Evolutionary conservation across 2,329 filamentous ascomycete species (phyloP), one percentile per base, ranked within the genome.

Genomic region (Biscogniauxia marginata): DNA sequence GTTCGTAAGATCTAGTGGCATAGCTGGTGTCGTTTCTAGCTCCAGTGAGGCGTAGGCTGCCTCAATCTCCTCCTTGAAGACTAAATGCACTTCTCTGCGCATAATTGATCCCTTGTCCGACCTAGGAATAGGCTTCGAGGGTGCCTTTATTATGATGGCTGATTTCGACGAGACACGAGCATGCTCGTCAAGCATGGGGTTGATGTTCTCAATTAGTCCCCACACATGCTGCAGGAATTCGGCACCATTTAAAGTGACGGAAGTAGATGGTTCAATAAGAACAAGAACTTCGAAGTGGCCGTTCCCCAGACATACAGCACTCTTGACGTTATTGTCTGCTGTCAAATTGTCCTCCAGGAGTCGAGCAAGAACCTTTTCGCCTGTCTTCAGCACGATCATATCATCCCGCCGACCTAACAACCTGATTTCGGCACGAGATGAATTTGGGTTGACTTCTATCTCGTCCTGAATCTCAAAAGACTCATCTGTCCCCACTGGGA

Each of bases 361-460:
- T n/a, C 44, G 56, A 5, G 62, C 58, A 23, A 54, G 47, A 3
- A 64, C 53, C 44, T 64, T 64, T 34, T 64, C 62, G 30, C 62
- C 62, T 0, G 60, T 64, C 52, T 58, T 58, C n/a, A 63, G 47
- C 11, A 61, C 57, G 9, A 64, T 58, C 9, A 64, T 52, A 44
- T 64, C 62, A 34, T 76, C 74, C 19, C 65, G 66, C 6, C 75
- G 63, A 0, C 74, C 74, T 7, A 73, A 54, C 23, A 67, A 30
- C 56, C 66, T 54, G 65, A 67, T 25, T 67, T 70, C 39, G 52
- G 60, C 11, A 24, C 47, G 52, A 19, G 19, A 23, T 3, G 52
- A 52, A 20, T 54, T 34, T 2, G 68, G 67, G n/a, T 67, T 70
- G 6, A 57, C 57, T n/a, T 66, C 63, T 1, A 75, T 57, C 45